A percentile compares a stretch with the other conserved stretches of the same genome.
Conservation (phyloP, 495 filamentous ascomycete species). For the Letharia lupina region DNA sequence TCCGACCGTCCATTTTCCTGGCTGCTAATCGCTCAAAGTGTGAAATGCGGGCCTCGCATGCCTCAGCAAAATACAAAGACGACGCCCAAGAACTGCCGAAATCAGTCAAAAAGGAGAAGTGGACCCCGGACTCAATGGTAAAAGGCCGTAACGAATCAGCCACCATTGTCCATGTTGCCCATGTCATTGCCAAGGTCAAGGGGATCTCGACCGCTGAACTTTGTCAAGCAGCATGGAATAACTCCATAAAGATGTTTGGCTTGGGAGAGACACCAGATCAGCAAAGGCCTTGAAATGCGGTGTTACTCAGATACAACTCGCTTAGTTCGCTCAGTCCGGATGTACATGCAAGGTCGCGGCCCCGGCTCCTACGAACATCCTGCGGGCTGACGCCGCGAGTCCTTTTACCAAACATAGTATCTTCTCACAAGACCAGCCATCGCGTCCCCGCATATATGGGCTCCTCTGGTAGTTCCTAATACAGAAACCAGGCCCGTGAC, state of each 20-base stretch:
- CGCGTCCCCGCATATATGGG: background rate
- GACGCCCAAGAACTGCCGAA: slow-evolving; percentile 41
- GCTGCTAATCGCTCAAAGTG: slow-evolving; percentile 30
- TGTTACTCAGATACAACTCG: background rate
- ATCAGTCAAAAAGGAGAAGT: slow-evolving; percentile 91
- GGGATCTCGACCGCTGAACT: slow-evolving; percentile 70
- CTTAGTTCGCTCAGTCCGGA: background rate
- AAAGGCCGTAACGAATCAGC: slow-evolving; percentile 91
- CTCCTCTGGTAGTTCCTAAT: background rate
- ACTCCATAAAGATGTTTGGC: slow-evolving; percentile 73
- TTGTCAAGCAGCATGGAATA: slow-evolving; percentile 77
- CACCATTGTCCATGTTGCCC: slow-evolving; percentile 73
- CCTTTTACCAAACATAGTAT: background rate
- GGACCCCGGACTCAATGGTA: slow-evolving; percentile 69
- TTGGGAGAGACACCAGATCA: slow-evolving; percentile 42
- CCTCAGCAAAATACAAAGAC: slow-evolving; percentile 40
- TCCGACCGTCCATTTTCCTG: background rate
- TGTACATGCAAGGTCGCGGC: background rate
- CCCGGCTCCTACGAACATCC: background rate
- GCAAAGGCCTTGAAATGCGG: background rate
- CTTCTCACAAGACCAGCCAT: background rate
- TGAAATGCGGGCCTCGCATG: slow-evolving; percentile 48
- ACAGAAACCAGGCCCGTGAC: background rate
- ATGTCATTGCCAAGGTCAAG: slow-evolving; percentile 78
- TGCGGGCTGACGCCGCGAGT: background rate